phyloP scores from a whole-genome alignment of 371 early-diverging fungal genomes.

The Mortierella sp. region DNA sequence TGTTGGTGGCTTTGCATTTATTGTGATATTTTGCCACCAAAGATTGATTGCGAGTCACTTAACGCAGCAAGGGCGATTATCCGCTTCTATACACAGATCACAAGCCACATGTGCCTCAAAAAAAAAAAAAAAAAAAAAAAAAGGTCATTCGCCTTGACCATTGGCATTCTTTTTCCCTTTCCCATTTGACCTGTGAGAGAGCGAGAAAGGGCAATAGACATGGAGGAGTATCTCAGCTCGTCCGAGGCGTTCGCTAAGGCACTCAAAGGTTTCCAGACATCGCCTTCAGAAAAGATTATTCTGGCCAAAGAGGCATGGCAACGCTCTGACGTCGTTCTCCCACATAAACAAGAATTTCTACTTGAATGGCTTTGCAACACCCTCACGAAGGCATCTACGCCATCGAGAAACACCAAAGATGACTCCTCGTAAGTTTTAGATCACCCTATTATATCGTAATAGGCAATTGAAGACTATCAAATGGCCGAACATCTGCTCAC shows the following conservation, averaged over 20 bases:
- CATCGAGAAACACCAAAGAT: conserved; percentile 33
- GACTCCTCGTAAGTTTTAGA: conserved; percentile 18
- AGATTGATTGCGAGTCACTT: neutral
- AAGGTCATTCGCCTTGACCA: neutral
- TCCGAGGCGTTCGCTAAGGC: conserved; percentile 56
- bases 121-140: conserved; percentile 5
- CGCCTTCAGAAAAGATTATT: conserved; percentile 43
- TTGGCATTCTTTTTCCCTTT: neutral
- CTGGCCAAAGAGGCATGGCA: conserved; percentile 49
- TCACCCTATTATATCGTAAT: neutral
- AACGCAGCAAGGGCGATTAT: neutral
- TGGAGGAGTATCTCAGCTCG: conserved; percentile 49
- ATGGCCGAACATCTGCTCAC: neutral
- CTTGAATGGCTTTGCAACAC: conserved; percentile 54
- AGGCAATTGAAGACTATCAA: neutral
- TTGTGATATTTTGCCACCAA: conserved; percentile 8
- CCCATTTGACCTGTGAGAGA: neutral
- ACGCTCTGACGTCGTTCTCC: conserved; percentile 37
- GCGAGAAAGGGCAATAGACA: conserved; percentile 9
- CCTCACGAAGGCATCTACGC: conserved; percentile 39
- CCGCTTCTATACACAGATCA: neutral
- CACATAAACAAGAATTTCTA: conserved; percentile 55
- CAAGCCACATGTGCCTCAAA: neutral
- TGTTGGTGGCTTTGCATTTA: neutral
- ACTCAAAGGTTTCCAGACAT: conserved; percentile 45